Conservation (phyloP, 371 early-diverging fungal genomes). For the Mortierella sp. region DNA sequence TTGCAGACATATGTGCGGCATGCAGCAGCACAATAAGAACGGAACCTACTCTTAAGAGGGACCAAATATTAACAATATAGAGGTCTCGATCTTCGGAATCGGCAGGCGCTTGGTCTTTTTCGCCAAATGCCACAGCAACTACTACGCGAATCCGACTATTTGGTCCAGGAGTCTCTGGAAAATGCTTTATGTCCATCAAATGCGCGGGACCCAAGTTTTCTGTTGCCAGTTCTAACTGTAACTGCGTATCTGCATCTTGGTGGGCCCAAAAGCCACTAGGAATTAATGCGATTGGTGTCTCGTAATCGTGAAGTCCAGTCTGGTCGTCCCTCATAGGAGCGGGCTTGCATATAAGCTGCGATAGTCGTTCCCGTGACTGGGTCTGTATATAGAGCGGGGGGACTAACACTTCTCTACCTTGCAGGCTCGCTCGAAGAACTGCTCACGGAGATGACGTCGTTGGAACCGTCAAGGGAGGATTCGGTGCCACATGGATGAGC, state of each 20-base stretch:
- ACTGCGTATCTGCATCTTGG: neutral
- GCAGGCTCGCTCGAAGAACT: too few relatives aligned
- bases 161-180: constrained; percentile 15
- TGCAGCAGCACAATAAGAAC: too few relatives aligned
- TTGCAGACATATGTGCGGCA: neutral
- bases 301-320: constrained; percentile 14
- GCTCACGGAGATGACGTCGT: too few relatives aligned
- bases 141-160: constrained; percentile 24
- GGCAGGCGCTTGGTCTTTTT: neutral
- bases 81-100: constrained; percentile 6
- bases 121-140: constrained; percentile 41
- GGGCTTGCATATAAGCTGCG: constrained; percentile 29
- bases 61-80: constrained; percentile 25
- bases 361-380: constrained; percentile 6
- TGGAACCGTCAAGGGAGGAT: too few relatives aligned
- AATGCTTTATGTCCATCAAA: constrained; percentile 35
- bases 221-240: neutral
- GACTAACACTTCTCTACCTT: constrained; percentile 21
- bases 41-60: constrained; percentile 15
- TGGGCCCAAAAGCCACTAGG: constrained; percentile 26
- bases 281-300: constrained; percentile 23
- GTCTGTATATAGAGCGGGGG: constrained; percentile 20
- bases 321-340: neutral
- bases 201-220: constrained; percentile 14
- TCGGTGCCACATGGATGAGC: too few relatives aligned